A percentile compares a stretch with the other conserved stretches of the same genome.
phyloP scores from a whole-genome alignment of 352 stramenopile genomes.

The Pythium dissimile region DNA sequence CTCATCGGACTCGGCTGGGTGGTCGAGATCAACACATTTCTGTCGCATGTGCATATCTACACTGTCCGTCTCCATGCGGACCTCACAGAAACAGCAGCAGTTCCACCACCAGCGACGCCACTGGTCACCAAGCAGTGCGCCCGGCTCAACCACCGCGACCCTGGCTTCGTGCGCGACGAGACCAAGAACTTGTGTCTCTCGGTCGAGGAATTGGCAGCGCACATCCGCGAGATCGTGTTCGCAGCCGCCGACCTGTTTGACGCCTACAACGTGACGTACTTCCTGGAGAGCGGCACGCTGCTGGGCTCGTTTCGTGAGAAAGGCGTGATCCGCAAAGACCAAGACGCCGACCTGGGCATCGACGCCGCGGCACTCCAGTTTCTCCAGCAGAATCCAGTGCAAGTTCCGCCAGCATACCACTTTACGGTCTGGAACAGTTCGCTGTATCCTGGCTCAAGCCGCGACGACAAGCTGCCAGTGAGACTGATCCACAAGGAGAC shows the following conservation, averaged over 20 bases:
- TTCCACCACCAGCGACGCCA: neutral
- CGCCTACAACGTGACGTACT: slow-evolving; percentile 13
- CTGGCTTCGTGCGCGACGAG: slow-evolving; percentile 11
- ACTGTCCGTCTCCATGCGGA: neutral
- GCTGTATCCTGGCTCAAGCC: slow-evolving; percentile 14
- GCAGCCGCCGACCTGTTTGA: slow-evolving; percentile 10
- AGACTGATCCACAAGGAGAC: slow-evolving; percentile 21
- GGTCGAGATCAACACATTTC: neutral
- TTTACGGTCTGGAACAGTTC: slow-evolving; percentile 22
- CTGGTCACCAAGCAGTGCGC: neutral
- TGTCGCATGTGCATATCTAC: neutral
- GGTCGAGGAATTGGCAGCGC: slow-evolving; percentile 23
- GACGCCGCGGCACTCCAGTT: slow-evolving; percentile 12
- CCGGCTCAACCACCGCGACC: neutral
- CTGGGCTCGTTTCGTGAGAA: slow-evolving; percentile 23
- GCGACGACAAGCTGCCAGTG: slow-evolving; percentile 25
- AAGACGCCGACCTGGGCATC: slow-evolving; percentile 31
- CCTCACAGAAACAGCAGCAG: neutral
- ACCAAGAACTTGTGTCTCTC: slow-evolving; percentile 3
- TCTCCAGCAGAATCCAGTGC: slow-evolving; percentile 9
- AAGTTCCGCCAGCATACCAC: slow-evolving; percentile 15
- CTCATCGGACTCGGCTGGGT: neutral
- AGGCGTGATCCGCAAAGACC: slow-evolving; percentile 26
- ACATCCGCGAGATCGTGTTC: slow-evolving; percentile 7
- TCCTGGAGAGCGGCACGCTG: slow-evolving; percentile 30